Base-by-base conservation (phyloP, 2,329 filamentous ascomycete species). In the Trichophyton benhamiae region DNA sequence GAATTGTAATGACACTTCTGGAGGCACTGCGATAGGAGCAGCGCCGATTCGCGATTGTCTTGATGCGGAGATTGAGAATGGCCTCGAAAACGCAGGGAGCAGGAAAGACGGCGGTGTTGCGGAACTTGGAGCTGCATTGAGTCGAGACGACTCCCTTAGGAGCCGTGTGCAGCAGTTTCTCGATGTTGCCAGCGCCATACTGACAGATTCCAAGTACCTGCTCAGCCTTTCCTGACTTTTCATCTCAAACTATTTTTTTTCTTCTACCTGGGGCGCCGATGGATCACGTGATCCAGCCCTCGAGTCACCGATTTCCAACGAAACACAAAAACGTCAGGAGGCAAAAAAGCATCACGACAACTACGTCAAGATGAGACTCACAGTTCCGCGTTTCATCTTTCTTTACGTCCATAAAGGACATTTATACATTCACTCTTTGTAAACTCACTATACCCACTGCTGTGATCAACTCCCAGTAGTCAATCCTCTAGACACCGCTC, bases 11-110 rank as follows among this genome's bases (percentile, higher is more conserved):
- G 87, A 87, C 62, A 99, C 94, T 65, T 89, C 88, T 0, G 88
- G 86, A 0, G 92, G 92, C 36, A 96, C 80, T 60, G 89, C 86
- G 60, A 96, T 82, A 25, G 88, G 83, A 63, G 88, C 88, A 68
- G 85, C 82, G 68, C 94, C 94, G 65, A 99, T 87, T 80, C 96
- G 94, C 52, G 92, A 96, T 62, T 80, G 76, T 67, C 81, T 80
- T 71, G 76, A 75, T 60, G 83, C 72, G 49, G 89, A 87, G 48
- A 84, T 86, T 61, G 88, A 91, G 79, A 96, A 96, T 65, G 77
- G 27, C n/a, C 27, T 55, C 5, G 70, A 83, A 75, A 90, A 86
- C 57, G 86, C 85, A 11, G 88, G 88, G 13, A 89, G 77, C 57
- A 92, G 84, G 72, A 91, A 91, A 27, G 82, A 75, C 33, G 88